These are phyloP conservation scores for Lepidium sativum DNA, from an alignment of 345 rosid species.

Conservation along the genomic window DNA sequence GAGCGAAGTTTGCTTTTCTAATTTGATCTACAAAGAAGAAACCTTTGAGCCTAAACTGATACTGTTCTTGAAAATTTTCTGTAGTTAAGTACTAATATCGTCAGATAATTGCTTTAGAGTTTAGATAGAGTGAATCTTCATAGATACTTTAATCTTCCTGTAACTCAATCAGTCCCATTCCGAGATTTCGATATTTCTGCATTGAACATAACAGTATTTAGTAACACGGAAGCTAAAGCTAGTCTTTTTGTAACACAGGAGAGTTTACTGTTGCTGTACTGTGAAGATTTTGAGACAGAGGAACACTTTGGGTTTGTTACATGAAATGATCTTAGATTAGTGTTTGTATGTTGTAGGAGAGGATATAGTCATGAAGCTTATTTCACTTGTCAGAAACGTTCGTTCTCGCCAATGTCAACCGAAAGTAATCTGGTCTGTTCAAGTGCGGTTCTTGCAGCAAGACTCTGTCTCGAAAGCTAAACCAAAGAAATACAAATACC, in stretches of 20 bases:
- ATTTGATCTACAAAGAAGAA: neutral
- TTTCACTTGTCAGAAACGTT: constrained; percentile 18
- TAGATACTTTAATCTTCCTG: neutral
- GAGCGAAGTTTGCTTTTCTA: neutral
- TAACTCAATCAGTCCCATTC: neutral
- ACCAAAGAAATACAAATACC: constrained; percentile 30
- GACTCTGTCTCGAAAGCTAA: constrained; percentile 15
- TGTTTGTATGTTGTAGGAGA: constrained; percentile 3
- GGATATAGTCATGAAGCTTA: constrained; percentile 27
- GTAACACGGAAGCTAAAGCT: neutral
- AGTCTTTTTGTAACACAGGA: constrained; percentile 4
- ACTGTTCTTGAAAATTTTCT: too few relatives aligned
- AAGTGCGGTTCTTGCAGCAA: constrained; percentile 28
- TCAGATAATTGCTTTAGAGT: neutral
- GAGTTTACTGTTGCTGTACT: neutral
- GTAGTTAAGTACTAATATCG: neutral
- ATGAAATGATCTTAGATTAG: constrained; percentile 9
- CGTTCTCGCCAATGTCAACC: constrained; percentile 9
- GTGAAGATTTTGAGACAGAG: neutral
- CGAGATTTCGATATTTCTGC: neutral
- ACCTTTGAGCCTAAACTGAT: neutral
- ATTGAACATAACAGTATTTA: neutral
- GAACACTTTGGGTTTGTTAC: neutral
- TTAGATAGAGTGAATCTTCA: neutral
- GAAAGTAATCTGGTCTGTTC: constrained; percentile 3